phyloP scores from a whole-genome alignment of 2,329 filamentous ascomycete species.

The Fusarium haematococcum region DNA sequence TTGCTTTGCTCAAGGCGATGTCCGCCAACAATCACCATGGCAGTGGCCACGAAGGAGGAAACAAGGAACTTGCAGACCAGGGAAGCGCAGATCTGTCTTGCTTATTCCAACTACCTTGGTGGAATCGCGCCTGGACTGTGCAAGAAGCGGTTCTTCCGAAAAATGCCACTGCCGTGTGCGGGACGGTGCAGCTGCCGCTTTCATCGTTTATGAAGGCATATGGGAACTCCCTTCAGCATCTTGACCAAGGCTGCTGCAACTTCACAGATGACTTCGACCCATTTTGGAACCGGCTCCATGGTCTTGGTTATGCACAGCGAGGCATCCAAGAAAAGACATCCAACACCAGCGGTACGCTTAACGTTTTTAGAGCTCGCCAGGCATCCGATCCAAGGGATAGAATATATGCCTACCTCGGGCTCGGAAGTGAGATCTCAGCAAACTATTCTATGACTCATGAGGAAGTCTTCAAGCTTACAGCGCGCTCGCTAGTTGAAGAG shows the following conservation, averaged over 20 bases:
- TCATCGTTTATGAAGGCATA: too few species aligned
- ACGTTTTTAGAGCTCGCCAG: too few species aligned
- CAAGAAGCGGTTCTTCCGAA: not conserved
- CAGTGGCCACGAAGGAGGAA: too few species aligned
- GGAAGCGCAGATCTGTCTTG: not conserved
- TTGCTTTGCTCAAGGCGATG: not conserved
- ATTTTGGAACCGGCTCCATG: not conserved
- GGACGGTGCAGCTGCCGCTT: not conserved
- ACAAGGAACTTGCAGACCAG: not conserved
- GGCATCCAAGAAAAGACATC: too few species aligned
- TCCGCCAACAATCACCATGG: not conserved
- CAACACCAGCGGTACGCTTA: too few species aligned
- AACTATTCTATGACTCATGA: not conserved
- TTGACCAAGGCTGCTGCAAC: not conserved
- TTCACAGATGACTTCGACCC: not conserved
- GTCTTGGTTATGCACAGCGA: not conserved
- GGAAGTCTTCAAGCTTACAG: not conserved
- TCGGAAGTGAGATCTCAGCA: not conserved
- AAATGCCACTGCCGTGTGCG: not conserved
- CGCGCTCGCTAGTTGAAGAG: not conserved
- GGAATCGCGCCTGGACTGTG: constrained; percentile 1
- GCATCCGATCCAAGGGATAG: not conserved
- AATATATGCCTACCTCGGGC: not conserved
- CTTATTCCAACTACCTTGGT: not conserved
- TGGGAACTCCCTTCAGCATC: too few species aligned